Percentiles rank a stretch among this genome's conserved stretches.
Evolutionary conservation across 2,329 filamentous ascomycete species (phyloP).

Genomic region (Fusarium verticillioides): DNA sequence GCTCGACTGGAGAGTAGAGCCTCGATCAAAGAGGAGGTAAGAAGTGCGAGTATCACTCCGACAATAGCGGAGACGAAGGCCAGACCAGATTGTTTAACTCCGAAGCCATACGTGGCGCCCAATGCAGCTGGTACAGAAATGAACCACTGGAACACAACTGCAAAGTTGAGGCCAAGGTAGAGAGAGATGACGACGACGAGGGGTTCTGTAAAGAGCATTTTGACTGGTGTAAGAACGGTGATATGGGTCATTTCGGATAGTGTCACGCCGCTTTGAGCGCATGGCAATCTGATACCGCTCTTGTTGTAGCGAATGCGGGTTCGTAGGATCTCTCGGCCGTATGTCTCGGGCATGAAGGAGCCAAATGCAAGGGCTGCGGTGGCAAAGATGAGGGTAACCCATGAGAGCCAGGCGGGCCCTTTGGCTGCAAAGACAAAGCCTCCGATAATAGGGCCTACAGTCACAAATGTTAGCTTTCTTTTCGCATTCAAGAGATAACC

Average conservation of each 20-base stretch:
- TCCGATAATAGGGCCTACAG: background rate
- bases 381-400: background rate
- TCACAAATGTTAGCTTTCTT: background rate
- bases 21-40: background rate
- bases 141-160: conserved; percentile 1
- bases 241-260: background rate
- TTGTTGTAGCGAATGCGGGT: conserved; percentile 4
- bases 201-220: background rate
- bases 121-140: background rate
- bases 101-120: background rate
- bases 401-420: background rate
- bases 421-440: background rate
- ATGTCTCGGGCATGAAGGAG: conserved; percentile 7
- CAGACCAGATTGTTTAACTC: background rate
- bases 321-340: background rate
- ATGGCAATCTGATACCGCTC: background rate
- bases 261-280: background rate
- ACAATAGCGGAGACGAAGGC: background rate
- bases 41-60: background rate
- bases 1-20: background rate
- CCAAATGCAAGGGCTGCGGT: background rate
- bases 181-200: background rate
- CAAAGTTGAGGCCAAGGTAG: background rate
- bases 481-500: rapidly evolving
- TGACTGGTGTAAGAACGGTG: background rate